phyloP scores from a whole-genome alignment of 2,329 filamentous ascomycete species.

The Penicillium sp. region DNA sequence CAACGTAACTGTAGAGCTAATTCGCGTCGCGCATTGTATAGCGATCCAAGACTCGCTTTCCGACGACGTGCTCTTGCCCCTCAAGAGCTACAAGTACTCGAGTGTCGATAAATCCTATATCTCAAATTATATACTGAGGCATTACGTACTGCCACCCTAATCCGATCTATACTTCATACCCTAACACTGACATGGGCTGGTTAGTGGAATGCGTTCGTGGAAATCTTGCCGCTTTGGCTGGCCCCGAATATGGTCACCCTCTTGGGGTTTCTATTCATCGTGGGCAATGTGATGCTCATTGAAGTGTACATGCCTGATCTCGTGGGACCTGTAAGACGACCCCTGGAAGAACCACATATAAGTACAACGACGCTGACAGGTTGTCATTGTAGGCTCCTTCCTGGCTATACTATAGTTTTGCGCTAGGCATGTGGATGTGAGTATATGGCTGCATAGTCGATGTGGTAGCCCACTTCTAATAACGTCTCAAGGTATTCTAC shows the following conservation, averaged over 20 bases:
- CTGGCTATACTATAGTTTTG: conserved; percentile 95
- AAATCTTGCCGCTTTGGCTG: conserved; percentile 86
- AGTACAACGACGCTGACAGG: no score
- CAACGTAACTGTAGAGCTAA: no score
- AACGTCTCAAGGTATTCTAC: conserved; percentile 60
- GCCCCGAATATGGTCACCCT: conserved; percentile 97
- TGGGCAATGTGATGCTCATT: conserved; percentile 68
- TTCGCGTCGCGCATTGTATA: conserved; percentile 4
- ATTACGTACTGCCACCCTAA: conserved; percentile 63
- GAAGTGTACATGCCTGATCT: conserved; percentile 80
- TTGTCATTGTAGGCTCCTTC: conserved; percentile 63
- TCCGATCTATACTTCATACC: no score
- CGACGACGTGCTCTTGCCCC: conserved; percentile 79
- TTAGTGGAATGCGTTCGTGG: conserved; percentile 94
- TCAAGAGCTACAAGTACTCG: conserved; percentile 95
- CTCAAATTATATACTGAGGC: conserved; percentile 84
- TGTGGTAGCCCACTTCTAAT: no score
- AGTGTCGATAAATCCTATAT: conserved; percentile 91
- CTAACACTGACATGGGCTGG: no score
- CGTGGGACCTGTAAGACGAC: conserved; percentile 72
- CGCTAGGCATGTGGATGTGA: conserved; percentile 88
- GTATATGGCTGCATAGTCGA: conserved; percentile 11
- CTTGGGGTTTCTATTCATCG: conserved; percentile 86
- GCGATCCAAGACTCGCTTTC: conserved; percentile 56
- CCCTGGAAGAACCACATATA: conserved; percentile 8